phyloP scores from a whole-genome alignment of 352 stramenopile species.

The Plasmopara muralis region DNA sequence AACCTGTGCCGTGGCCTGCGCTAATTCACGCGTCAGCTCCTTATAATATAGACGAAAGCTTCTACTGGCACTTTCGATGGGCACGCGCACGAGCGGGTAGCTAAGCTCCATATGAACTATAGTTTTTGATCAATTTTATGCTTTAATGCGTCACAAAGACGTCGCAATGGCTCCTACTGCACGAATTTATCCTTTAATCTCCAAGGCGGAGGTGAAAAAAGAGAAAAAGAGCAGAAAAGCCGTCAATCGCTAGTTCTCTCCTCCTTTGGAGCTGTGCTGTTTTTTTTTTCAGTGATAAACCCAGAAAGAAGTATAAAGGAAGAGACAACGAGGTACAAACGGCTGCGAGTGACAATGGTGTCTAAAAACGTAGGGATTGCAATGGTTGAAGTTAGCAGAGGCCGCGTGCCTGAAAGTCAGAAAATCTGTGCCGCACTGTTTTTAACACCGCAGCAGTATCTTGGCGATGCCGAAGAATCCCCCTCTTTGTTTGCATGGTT shows the following conservation, averaged over 20 bases:
- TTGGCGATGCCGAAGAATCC: too few relatives aligned
- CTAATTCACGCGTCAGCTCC: slow-evolving; percentile 63
- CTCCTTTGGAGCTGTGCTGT: background rate
- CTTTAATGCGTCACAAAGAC: background rate
- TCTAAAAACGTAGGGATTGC: too few relatives aligned
- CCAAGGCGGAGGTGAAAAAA: background rate
- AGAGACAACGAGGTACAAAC: background rate
- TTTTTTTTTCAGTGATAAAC: too few relatives aligned
- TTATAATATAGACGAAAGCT: slow-evolving; percentile 78
- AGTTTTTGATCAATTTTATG: background rate
- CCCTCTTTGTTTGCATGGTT: too few relatives aligned
- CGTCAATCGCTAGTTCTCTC: background rate
- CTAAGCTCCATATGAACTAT: slow-evolving; percentile 43
- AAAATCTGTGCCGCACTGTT: too few relatives aligned
- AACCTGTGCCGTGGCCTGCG: slow-evolving; percentile 37
- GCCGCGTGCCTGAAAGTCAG: too few relatives aligned
- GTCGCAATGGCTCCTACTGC: background rate
- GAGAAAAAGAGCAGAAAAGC: background rate
- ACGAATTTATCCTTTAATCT: background rate
- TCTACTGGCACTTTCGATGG: slow-evolving; percentile 70
- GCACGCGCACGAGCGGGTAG: slow-evolving; percentile 63
- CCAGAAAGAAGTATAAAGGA: background rate
- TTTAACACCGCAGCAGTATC: too few relatives aligned
- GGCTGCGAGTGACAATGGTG: background rate
- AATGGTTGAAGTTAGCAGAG: background rate